Evolutionary conservation across 768 basidiomycete species (phyloP).

Genomic region (Phylloporus scabripes): DNA sequence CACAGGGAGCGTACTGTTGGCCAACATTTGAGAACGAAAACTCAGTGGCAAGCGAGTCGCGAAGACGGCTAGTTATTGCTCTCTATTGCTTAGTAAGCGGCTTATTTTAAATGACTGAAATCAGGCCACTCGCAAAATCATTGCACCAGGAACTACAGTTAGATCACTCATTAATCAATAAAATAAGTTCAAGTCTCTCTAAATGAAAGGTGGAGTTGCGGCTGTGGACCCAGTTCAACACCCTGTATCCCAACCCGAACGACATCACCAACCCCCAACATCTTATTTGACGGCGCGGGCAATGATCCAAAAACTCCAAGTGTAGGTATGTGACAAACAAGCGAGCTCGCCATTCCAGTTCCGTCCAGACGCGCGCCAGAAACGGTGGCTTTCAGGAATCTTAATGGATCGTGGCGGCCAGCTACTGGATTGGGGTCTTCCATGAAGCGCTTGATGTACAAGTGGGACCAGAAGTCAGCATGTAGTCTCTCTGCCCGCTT

Average conservation of each 20-base stretch:
- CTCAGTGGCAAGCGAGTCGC: background rate
- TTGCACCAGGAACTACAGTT: too few relatives aligned
- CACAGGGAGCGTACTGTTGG: conserved; percentile 18
- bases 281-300: conserved; percentile 3
- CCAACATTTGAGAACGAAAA: conserved; percentile 21
- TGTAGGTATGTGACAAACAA: conserved; percentile 21
- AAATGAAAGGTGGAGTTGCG: conserved; percentile 20
- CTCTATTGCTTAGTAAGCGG: conserved; percentile 22
- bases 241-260: conserved; percentile 24
- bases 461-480: conserved; percentile 36
- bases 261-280: conserved; percentile 23
- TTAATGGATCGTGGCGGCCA: conserved; percentile 25
- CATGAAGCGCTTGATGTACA: conserved; percentile 37
- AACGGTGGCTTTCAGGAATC: conserved; percentile 23
- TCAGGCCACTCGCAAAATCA: too few relatives aligned
- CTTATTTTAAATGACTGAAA: conserved; percentile 1
- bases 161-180: background rate
- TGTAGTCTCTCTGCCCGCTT: conserved; percentile 32
- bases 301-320: conserved; percentile 23
- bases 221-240: conserved; percentile 28
- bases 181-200: conserved; percentile 2
- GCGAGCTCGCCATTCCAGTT: conserved; percentile 5
- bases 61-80: background rate
- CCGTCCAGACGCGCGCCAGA: conserved; percentile 16
- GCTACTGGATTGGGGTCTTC: conserved; percentile 18